Conservation (phyloP, 2,329 filamentous ascomycete species). For the Endoconidiophora polonica region DNA sequence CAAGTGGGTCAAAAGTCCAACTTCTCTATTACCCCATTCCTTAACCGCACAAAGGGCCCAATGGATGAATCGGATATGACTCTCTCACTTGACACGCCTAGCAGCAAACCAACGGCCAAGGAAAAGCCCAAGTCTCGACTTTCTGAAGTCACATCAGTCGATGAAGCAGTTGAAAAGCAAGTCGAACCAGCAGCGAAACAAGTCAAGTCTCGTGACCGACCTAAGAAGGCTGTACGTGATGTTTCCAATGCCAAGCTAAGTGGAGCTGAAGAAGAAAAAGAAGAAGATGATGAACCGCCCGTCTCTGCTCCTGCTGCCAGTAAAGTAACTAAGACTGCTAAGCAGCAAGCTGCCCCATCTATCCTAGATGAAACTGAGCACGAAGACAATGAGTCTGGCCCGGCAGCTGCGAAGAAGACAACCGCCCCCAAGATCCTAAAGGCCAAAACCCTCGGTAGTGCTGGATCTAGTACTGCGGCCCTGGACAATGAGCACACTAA, state of each 20-base stretch:
- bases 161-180: background rate
- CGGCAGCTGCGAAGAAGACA: background rate
- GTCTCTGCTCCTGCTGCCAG: background rate
- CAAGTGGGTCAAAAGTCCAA: constrained; percentile 66
- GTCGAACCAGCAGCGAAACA: constrained; percentile 1
- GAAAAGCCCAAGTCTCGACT: constrained; percentile 9
- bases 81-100: constrained; percentile 6
- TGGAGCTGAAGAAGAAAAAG: background rate
- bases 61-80: constrained; percentile 18
- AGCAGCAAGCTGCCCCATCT: background rate
- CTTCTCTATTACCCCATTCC: constrained; percentile 87
- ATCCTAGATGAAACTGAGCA: background rate
- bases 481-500: constrained; percentile 31
- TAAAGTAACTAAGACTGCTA: background rate
- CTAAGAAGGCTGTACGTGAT: constrained; percentile 11
- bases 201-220: constrained; percentile 5
- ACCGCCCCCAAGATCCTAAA: constrained; percentile 11
- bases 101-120: constrained; percentile 9
- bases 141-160: constrained; percentile 7
- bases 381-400: constrained; percentile 9
- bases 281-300: background rate
- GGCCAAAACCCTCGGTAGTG: constrained; percentile 2
- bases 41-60: constrained; percentile 52
- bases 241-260: background rate
- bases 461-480: background rate